phyloP scores from a whole-genome alignment of 352 stramenopile genomes.

The Phytophthora pinifolia region DNA sequence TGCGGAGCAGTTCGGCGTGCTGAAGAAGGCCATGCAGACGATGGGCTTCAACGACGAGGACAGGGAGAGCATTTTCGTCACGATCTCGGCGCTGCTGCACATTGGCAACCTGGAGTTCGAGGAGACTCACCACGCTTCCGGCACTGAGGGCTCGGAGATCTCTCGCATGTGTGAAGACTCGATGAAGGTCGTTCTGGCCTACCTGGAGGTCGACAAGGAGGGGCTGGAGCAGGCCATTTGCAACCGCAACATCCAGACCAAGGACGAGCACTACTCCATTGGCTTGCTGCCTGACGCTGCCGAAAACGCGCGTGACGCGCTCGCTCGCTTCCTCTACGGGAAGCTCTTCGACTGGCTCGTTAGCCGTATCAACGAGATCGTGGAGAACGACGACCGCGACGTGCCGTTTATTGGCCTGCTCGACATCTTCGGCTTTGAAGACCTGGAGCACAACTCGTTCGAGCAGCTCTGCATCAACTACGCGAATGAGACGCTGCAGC shows the following conservation, averaged over 20 bases:
- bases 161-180: conserved; percentile 49
- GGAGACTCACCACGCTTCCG: conserved; percentile 51
- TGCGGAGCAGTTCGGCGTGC: conserved; percentile 77
- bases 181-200: conserved; percentile 79
- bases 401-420: conserved; percentile 75
- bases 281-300: conserved; percentile 63
- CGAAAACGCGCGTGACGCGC: conserved; percentile 91
- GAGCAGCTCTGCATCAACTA: conserved; percentile 96
- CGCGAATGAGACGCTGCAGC: conserved; percentile 92
- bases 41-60: conserved; percentile 90
- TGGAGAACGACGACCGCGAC: conserved; percentile 56
- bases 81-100: conserved; percentile 92
- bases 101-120: conserved; percentile 95
- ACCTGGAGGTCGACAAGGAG: conserved; percentile 87
- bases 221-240: conserved; percentile 91
- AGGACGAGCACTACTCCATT: conserved; percentile 90
- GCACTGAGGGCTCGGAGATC: conserved; percentile 74
- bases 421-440: conserved; percentile 91
- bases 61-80: conserved; percentile 91
- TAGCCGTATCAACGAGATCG: conserved; percentile 83
- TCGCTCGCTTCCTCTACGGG: conserved; percentile 95
- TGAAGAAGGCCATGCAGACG: conserved; percentile 79
- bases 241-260: conserved; percentile 92
- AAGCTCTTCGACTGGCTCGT: conserved; percentile 95
- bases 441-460: conserved; percentile 91